A percentile compares a stretch with the other conserved stretches of the same genome.
These are phyloP conservation scores for Fusarium veterinarium DNA, from an alignment of 2,329 filamentous ascomycete species.

Conservation along the genomic window DNA sequence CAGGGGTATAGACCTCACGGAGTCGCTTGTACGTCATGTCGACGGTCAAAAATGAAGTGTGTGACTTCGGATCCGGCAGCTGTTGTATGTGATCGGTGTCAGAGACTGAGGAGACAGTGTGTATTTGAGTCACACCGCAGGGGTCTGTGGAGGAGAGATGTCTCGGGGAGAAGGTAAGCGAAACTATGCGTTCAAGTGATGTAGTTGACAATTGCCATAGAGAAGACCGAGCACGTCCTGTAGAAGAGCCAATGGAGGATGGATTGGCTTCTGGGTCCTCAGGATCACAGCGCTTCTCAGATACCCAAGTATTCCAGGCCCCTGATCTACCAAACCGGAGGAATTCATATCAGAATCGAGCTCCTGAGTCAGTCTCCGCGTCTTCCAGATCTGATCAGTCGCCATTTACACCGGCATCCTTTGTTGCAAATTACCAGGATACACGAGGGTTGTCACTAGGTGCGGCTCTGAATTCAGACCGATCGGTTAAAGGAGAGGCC, in stretches of 20 bases:
- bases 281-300: neutral
- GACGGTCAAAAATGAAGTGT: conserved; percentile 13
- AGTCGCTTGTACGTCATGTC: conserved; percentile 7
- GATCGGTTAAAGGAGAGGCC: fast-evolving
- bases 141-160: neutral
- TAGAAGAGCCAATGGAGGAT: fast-evolving
- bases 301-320: neutral
- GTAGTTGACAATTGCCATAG: fast-evolving
- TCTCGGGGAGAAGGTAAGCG: neutral
- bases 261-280: fast-evolving
- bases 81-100: neutral
- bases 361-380: neutral
- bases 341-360: neutral
- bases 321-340: neutral
- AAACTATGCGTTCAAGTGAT: neutral
- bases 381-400: neutral
- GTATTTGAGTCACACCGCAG: neutral
- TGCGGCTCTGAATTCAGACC: neutral
- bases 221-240: fast-evolving
- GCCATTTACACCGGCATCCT: neutral
- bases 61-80: neutral
- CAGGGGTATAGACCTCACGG: neutral
- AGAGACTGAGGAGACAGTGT: neutral
- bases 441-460: neutral
- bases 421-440: neutral